phyloP scores from a whole-genome alignment of 2,329 filamentous ascomycete species.

The Fusarium irregulare region DNA sequence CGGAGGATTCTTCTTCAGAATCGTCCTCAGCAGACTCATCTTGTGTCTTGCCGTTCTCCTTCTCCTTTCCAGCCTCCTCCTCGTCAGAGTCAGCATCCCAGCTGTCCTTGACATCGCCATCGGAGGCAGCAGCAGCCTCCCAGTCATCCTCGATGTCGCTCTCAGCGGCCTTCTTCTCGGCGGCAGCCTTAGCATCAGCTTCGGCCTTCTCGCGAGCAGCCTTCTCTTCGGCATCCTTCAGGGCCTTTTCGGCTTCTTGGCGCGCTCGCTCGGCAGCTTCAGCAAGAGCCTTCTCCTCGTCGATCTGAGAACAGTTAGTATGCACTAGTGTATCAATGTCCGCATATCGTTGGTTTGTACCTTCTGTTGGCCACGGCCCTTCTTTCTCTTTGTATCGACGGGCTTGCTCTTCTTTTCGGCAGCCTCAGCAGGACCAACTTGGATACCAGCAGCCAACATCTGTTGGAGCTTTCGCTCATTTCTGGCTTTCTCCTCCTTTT shows the following conservation, averaged over 20 bases:
- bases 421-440: slow-evolving; percentile 71
- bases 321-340: background rate
- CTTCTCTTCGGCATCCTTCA: slow-evolving; percentile 71
- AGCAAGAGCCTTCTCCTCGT: slow-evolving; percentile 81
- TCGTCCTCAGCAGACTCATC: slow-evolving; percentile 56
- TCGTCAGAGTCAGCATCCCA: slow-evolving; percentile 91
- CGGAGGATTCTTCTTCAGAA: slow-evolving; percentile 73
- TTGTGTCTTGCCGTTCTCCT: slow-evolving; percentile 58
- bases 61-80: slow-evolving; percentile 66
- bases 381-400: slow-evolving; percentile 84
- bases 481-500: slow-evolving; percentile 82
- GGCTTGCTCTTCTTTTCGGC: slow-evolving; percentile 81
- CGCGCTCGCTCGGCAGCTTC: slow-evolving; percentile 81
- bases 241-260: slow-evolving; percentile 73
- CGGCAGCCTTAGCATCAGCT: slow-evolving; percentile 65
- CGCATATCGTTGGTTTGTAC: slow-evolving; percentile 47
- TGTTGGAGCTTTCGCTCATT: slow-evolving; percentile 85
- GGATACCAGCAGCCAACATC: slow-evolving; percentile 82
- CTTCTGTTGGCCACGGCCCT: slow-evolving; percentile 68
- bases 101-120: slow-evolving; percentile 87
- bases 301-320: slow-evolving; percentile 59
- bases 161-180: slow-evolving; percentile 64
- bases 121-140: slow-evolving; percentile 84
- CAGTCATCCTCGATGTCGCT: slow-evolving; percentile 83
- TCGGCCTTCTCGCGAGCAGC: slow-evolving; percentile 68